Evolutionary conservation across 345 rosid genomes (phyloP).

Genomic region (Citropsis articulata): DNA sequence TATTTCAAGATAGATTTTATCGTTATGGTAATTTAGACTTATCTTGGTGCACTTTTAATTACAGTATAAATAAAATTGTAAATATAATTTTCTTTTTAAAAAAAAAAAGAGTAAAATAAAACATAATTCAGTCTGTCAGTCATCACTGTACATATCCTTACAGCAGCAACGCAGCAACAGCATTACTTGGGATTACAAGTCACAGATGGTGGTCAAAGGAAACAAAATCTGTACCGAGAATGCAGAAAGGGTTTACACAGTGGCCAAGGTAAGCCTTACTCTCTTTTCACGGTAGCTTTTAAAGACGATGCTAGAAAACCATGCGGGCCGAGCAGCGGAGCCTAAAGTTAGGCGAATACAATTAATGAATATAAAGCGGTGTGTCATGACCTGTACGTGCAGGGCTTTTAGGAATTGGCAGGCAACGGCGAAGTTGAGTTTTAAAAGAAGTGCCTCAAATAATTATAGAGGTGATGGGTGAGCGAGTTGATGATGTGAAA

Average conservation of each 20-base stretch:
- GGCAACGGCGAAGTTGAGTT: neutral
- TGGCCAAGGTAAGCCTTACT: neutral
- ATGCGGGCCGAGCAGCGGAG: neutral
- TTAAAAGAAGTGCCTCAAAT: neutral
- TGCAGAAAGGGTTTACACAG: neutral
- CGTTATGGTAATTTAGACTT: too few species aligned
- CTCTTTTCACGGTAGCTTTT: neutral
- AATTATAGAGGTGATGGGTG: too few species aligned
- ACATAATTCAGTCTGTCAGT: too few species aligned
- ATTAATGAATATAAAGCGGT: neutral
- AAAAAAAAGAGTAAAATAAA: too few species aligned
- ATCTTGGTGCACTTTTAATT: too few species aligned
- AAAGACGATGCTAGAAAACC: neutral
- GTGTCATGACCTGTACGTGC: neutral
- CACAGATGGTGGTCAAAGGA: neutral
- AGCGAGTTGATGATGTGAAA: neutral
- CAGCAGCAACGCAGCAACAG: neutral
- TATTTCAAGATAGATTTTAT: too few species aligned
- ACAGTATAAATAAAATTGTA: too few species aligned
- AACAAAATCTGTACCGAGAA: neutral
- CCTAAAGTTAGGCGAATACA: neutral
- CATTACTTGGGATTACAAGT: neutral
- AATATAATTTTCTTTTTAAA: too few species aligned
- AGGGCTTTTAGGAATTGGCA: neutral
- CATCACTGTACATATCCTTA: too few species aligned